Evolutionary conservation across 2,329 filamentous ascomycete genomes (phyloP), one percentile per base, ranked within the genome.

Genomic region (Kalmusia sp.): DNA sequence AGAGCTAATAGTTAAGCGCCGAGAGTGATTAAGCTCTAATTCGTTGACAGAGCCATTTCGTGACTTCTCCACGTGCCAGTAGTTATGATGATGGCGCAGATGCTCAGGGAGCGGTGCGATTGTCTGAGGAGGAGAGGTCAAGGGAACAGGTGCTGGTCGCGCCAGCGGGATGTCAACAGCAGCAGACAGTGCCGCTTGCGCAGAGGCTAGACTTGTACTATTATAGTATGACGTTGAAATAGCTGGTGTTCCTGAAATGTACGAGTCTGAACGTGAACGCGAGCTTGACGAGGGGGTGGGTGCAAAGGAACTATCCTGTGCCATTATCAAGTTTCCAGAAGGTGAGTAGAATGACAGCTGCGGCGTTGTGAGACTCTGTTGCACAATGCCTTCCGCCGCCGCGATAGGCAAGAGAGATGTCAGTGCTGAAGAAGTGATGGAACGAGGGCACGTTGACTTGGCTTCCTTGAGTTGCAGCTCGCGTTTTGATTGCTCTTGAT

Each of bases 401-500:
- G 74, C 73, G 51, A 76, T 67, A 15, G 72, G 72, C 21, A 76
- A 59, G 30, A 76, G 63, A 35, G 68, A 61, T 4, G 67, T 66
- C 15, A 76, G 54, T n/a, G 72, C 73, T 28, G 68, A 70, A 9
- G 73, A 76, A 4, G 60, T 70, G 21, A 74, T 64, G 3, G 63
- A 68, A 38, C 48, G 62, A 46, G 40, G 40, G 8, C 33, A 21
- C 22, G 52, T 33, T 15, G 48, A 19, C 37, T 47, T 33, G n/a
- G 45, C 43, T 28, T 3, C 28, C 27, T 40, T 28, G 31, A 34
- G 52, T 35, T 28, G 48, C 22, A 37, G 40, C 34, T 30, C 14
- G 43, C 24, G n/a, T 39, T 21, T 46, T 22, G 38, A 21, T 24
- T 12, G 22, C 28, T 37, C 24, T 15, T 28, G 28, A 24, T 27